These are phyloP conservation scores for Volvox carteri DNA, from an alignment of 163 green algal species.

Conservation along the genomic window DNA sequence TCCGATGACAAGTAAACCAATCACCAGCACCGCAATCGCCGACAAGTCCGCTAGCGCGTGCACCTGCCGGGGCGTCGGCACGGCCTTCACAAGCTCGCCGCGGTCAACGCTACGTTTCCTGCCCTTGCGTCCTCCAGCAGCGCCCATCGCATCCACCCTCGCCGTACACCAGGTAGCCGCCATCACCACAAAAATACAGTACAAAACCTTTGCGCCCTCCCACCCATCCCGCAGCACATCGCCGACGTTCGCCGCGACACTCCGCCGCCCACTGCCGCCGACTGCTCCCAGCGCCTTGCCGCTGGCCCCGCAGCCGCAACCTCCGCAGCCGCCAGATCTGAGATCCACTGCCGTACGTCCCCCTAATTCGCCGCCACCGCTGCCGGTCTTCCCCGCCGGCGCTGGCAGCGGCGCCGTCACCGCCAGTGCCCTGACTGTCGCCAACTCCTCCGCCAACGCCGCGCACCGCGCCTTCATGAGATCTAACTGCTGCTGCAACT, in stretches of 20 bases:
- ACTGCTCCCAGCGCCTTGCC: too few relatives aligned
- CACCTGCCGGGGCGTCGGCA: constrained; percentile 7
- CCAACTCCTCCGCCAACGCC: constrained; percentile 17
- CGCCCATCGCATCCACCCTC: too few relatives aligned
- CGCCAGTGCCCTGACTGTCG: neutral
- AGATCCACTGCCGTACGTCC: too few relatives aligned
- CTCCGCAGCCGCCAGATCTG: too few relatives aligned
- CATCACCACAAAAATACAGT: neutral
- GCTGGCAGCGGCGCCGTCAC: neutral
- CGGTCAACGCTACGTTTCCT: neutral
- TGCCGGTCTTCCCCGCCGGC: too few relatives aligned
- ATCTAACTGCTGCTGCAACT: constrained; percentile 43
- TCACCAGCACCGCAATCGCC: neutral
- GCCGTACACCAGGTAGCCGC: too few relatives aligned
- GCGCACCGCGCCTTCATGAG: neutral
- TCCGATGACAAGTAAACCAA: neutral
- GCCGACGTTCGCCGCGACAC: neutral
- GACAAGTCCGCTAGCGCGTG: constrained; percentile 20
- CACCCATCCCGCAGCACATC: neutral
- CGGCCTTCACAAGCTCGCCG: neutral
- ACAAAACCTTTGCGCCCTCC: too few relatives aligned
- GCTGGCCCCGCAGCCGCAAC: neutral
- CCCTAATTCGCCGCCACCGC: neutral
- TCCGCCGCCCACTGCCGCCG: neutral
- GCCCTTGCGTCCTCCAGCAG: too few relatives aligned